Base-by-base conservation (phyloP, 106 monocot species). In the Phalaenopsis aphrodite region DNA sequence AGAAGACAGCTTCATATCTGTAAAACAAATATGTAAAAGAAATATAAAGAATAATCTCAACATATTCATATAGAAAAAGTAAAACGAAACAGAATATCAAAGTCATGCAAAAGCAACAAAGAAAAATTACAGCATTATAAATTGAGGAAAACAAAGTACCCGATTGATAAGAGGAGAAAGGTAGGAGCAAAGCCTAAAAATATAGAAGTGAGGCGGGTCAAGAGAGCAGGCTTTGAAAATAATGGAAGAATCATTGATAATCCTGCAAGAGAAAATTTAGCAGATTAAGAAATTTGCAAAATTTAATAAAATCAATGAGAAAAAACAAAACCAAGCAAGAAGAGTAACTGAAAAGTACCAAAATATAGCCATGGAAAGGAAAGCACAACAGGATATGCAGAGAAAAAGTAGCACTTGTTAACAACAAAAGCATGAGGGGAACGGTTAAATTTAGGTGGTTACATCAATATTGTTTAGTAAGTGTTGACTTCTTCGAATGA, bases 1-100 rank as follows among this genome's bases (percentile, higher is more conserved):
- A 96, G 81, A 96, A 96, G 64, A 91, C 80, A 57, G 96, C 93
- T 85, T 96, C 93, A 85, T 93, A 96, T 79, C 96, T 96, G 87
- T 49, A 83, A 16, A 83, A 36, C 23, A 71, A 56, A 74, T 17
- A 56, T 67, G 39, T 61, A 6, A 24, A 78, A 78, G 74, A 79
- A 57, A 58, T 69, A 55, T 48, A 41, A 18, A 75, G 9, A 48
- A 78, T 41, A 38, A 49, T 49, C 67, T 81, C 17, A 5, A 74
- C 41, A 47, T 14, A 75, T 74, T 42, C 74, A 74, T 16, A 75
- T 45, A 19, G 55, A 72, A 79, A 45, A 58, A 37, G 55, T 45
- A 45, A 4, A 77, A 21, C 39, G 39, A 58, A 77, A 41, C 16
- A 41, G 3, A 74, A 74, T 45, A 18, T 37, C 10, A 75, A n/a